Percentiles rank a stretch among this genome's conserved stretches.
phyloP scores from a whole-genome alignment of 1,284 basidiomycete genomes.

The Moniliella sp. region DNA sequence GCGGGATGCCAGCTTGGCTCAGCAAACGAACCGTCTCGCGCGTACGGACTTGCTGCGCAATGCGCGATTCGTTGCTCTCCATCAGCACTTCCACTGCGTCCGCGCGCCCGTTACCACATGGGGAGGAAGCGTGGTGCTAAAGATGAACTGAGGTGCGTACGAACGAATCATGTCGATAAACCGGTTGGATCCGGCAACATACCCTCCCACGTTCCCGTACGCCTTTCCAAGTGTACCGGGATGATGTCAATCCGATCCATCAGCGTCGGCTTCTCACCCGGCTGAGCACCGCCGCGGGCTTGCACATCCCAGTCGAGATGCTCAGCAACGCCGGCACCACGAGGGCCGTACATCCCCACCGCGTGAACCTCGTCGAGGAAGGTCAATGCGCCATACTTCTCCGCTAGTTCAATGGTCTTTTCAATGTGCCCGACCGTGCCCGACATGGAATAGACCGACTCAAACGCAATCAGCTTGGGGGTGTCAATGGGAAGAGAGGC shows the following conservation, averaged over 20 bases:
- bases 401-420: constrained; percentile 84
- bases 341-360: constrained; percentile 88
- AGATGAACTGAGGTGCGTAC: constrained; percentile 97
- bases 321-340: constrained; percentile 90
- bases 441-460: constrained; percentile 98
- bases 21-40: constrained; percentile 68
- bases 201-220: constrained; percentile 89
- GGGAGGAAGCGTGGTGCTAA: constrained; percentile 94
- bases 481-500: constrained; percentile 66
- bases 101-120: constrained; percentile 76
- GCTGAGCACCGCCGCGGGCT: constrained; percentile 51
- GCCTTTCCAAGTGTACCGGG: constrained; percentile 80
- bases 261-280: constrained; percentile 41
- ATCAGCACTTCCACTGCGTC: constrained; percentile 78
- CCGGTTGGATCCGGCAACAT: constrained; percentile 81
- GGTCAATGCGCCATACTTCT: constrained; percentile 89
- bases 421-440: constrained; percentile 88
- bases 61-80: constrained; percentile 70
- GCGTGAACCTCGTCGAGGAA: constrained; percentile 75
- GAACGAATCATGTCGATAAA: constrained; percentile 88
- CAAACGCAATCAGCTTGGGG: constrained; percentile 85
- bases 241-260: constrained; percentile 49
- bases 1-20: constrained; percentile 65
- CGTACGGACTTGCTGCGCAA: constrained; percentile 86
- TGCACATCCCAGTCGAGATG: constrained; percentile 87